Conservation (phyloP, 495 filamentous ascomycete genomes). For the Lasiosphaeriaceae sp. region DNA sequence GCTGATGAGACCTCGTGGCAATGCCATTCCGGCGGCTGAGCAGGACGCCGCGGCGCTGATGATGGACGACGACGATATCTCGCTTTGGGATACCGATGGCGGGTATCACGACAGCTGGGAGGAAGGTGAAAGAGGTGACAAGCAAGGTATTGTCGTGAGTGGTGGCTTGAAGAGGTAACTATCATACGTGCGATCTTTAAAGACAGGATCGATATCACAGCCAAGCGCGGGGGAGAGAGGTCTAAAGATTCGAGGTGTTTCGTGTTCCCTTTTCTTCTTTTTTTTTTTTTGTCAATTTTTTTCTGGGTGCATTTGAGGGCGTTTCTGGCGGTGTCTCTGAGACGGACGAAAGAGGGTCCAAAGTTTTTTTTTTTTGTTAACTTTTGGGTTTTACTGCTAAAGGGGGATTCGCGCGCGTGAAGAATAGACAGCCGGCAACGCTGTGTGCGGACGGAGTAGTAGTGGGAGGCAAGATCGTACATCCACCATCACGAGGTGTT, state of each 20-base stretch:
- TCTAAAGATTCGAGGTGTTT: neutral
- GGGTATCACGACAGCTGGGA: conserved; percentile 34
- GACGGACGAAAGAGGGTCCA: neutral
- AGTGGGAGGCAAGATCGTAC: too few relatives aligned
- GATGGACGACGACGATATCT: conserved; percentile 60
- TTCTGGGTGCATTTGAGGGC: neutral
- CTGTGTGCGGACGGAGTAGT: too few relatives aligned
- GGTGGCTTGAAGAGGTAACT: too few relatives aligned
- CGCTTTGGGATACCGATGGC: conserved; percentile 48
- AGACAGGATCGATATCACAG: too few relatives aligned
- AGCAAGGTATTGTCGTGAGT: too few relatives aligned
- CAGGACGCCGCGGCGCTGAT: conserved; percentile 39
- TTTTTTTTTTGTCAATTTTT: neutral
- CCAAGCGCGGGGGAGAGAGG: too few relatives aligned
- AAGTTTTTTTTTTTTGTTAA: neutral
- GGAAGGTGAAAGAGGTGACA: conserved; percentile 19
- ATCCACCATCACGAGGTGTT: too few relatives aligned
- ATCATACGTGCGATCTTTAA: too few relatives aligned
- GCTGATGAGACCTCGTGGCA: neutral
- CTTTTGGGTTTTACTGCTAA: too few relatives aligned
- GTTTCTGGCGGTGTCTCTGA: neutral
- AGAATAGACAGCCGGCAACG: too few relatives aligned
- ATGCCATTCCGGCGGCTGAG: conserved; percentile 23
- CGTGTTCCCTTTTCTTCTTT: too few relatives aligned
- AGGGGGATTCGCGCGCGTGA: too few relatives aligned